Percentiles rank a stretch among this genome's conserved stretches.
Conservation (phyloP, 306 rosid species). For the Herpetospermum pedunculosum region DNA sequence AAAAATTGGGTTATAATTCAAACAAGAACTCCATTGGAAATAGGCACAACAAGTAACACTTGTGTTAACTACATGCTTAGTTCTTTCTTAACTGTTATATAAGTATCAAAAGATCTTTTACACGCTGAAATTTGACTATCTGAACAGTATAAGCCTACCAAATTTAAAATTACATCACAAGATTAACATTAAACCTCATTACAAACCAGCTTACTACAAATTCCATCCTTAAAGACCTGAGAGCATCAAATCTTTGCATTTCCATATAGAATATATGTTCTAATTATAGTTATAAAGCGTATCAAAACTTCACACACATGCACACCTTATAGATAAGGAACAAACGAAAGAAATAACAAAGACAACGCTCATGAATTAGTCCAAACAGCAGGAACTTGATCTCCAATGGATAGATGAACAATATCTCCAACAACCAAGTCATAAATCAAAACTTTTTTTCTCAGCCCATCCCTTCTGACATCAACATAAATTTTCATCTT, state of each 20-base stretch:
- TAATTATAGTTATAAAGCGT: neutral
- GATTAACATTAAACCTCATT: neutral
- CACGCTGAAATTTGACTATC: neutral
- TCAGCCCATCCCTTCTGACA: no score
- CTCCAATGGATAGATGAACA: no score
- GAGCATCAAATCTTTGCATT: neutral
- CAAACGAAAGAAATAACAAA: no score
- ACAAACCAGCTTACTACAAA: neutral
- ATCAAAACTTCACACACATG: neutral
- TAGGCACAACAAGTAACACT: no score
- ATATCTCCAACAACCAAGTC: no score
- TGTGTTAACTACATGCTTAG: neutral
- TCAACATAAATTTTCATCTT: no score
- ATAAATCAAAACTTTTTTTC: no score
- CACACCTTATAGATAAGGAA: neutral
- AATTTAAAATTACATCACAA: neutral
- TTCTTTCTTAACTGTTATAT: neutral
- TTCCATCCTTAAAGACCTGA: no score
- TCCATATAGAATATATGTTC: neutral
- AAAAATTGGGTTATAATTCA: no score
- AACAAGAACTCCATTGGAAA: conserved; percentile 1
- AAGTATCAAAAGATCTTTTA: neutral
- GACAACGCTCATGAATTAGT: no score
- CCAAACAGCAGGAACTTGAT: no score
- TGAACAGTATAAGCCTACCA: neutral